Evolutionary conservation across 179 eudicot genomes (phyloP), one percentile per base, ranked within the genome.

Genomic region (Carnegiea gigantea): DNA sequence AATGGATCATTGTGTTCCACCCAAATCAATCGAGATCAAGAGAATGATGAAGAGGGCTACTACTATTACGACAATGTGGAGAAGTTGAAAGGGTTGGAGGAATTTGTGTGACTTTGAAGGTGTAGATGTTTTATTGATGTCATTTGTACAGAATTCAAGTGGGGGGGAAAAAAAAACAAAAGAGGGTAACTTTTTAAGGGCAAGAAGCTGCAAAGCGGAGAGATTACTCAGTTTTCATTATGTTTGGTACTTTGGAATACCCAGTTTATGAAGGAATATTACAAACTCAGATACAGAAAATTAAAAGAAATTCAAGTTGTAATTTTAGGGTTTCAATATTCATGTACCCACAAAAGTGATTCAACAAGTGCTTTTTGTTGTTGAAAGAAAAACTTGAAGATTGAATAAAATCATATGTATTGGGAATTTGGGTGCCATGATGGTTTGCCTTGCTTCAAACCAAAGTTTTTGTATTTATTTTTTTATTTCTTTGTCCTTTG

Each of bases 51-150:
- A 77, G 80, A 77, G 0, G n/a, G 64, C 33, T 33, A 48, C 64
- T 75, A 46, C 75, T 57, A 70, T 21, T 21, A 49, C 59, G 13
- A 43, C 40, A 48, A 70, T 75, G 43, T 46, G 74, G 74, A 82
- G 10, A 85, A 85, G 28, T 70, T 82, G 72, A 85, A 82, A 79
- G 74, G 10, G 30, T 78, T 78, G 43, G 80, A 82, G 15, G 85
- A 79, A 78, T 78, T 85, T 82, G 84, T 79, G 46, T 85, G 73
- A 60, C 40, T 77, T 40, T 77, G 36, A 28, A 9, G 57, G 40
- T 70, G 1, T 70, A 70, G 43, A 70, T 70, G 14, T 36, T 24
- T 13, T n/a, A 70, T 15, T n/a, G 44, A n/a, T 44, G 33, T 70
- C 33, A 70, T 33, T 70, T 70, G 73, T 70, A 70, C 73, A 70